A percentile compares a stretch with the other conserved stretches of the same genome.
phyloP scores from a whole-genome alignment of 176 grass and related monocot species.

The Triticum aestivum region IWGSC_CS_RefSeq_v2.1 NC_057803.1:439214146-439214645 shows the following conservation, averaged over 20 bases:
- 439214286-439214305: slow-evolving; percentile 1
- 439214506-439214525: slow-evolving; percentile 53
- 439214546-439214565: not conserved
- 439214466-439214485: slow-evolving; percentile 60
- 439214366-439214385: slow-evolving; percentile 67
- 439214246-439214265: slow-evolving; percentile 61
- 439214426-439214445: slow-evolving; percentile 41
- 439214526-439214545: not conserved
- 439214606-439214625: not conserved
- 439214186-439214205: slow-evolving; percentile 75
- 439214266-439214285: slow-evolving; percentile 48
- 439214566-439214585: not conserved
- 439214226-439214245: slow-evolving; percentile 79
- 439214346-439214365: slow-evolving; percentile 37
- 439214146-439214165: slow-evolving; percentile 29
- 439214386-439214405: slow-evolving; percentile 57
- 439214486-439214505: slow-evolving; percentile 26
- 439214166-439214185: slow-evolving; percentile 56
- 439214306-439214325: slow-evolving; percentile 39
- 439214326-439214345: slow-evolving; percentile 43
- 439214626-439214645: not conserved
- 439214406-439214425: slow-evolving; percentile 47
- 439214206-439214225: slow-evolving; percentile 67
- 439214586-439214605: not conserved
- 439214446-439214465: slow-evolving; percentile 43